These are phyloP conservation scores for Lactarius quietus DNA, from an alignment of 768 basidiomycete genomes.

Conservation along the genomic window DNA sequence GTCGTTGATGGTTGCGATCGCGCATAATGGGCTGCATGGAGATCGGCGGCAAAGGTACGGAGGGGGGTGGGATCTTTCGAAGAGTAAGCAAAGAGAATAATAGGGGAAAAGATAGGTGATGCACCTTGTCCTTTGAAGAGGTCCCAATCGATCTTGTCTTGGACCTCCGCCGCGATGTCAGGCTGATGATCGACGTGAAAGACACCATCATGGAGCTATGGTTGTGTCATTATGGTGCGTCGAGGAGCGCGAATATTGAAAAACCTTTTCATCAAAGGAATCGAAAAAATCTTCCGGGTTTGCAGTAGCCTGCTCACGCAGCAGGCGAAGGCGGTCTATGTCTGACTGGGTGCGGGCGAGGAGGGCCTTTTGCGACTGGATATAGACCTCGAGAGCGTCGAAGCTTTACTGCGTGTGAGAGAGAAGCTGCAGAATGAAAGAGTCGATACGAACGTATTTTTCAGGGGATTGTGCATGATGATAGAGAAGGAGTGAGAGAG, in stretches of 20 bases:
- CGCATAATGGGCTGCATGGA: conserved; percentile 37
- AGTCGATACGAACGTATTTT: conserved; percentile 10
- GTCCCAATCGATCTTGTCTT: conserved; percentile 59
- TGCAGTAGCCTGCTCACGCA: conserved; percentile 40
- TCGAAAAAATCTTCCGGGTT: conserved; percentile 37
- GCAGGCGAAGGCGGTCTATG: conserved; percentile 50
- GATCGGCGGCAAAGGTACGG: conserved; percentile 41
- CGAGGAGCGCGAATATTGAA: conserved; percentile 30
- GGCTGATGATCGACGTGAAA: conserved; percentile 44
- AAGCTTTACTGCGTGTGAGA: conserved; percentile 36
- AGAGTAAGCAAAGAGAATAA: neutral
- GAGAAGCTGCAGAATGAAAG: no score
- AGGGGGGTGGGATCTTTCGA: conserved; percentile 53
- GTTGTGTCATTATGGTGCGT: neutral
- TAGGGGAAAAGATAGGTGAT: conserved; percentile 20
- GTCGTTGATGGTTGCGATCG: conserved; percentile 38
- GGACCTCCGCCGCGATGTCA: conserved; percentile 43
- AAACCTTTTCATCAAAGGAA: conserved; percentile 37
- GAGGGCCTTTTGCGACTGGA: conserved; percentile 55
- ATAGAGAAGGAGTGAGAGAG: neutral
- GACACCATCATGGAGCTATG: conserved; percentile 34
- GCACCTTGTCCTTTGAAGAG: conserved; percentile 55
- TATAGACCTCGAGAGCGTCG: conserved; percentile 64
- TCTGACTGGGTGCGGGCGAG: conserved; percentile 61
- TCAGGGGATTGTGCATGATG: neutral